Evolutionary conservation across 257 asterid species (phyloP), one percentile per base, ranked within the genome.

Genomic region (Salvia splendens): DNA sequence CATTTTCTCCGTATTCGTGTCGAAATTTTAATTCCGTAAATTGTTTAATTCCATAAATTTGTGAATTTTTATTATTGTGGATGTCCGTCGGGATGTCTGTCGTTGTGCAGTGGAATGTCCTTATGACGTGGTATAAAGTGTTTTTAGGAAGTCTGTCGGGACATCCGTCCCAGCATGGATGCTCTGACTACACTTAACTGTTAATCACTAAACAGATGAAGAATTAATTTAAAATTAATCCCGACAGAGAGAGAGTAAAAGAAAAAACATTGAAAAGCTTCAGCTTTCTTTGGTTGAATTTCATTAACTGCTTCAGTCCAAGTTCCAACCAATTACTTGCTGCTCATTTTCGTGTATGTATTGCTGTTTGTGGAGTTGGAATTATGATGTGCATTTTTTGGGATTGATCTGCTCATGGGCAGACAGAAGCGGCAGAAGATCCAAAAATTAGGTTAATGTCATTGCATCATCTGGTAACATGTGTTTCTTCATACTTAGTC

Each of bases 121-220:
- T n/a, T n/a, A n/a, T n/a, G n/a, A n/a, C n/a, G n/a, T n/a, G n/a
- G n/a, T n/a, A n/a, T n/a, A n/a, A n/a, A n/a, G n/a, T n/a, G n/a
- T n/a, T n/a, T n/a, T n/a, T n/a, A n/a, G n/a, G n/a, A n/a, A n/a
- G n/a, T n/a, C n/a, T n/a, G n/a, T n/a, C n/a, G n/a, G n/a, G n/a
- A n/a, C n/a, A n/a, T n/a, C n/a, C n/a, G n/a, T n/a, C n/a, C n/a
- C n/a, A n/a, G n/a, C n/a, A n/a, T n/a, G n/a, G n/a, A n/a, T n/a
- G n/a, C n/a, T n/a, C n/a, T n/a, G n/a, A 77, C 85, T 56, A 69
- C 47, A 77, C 70, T 75, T 73, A 80, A 33, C 76, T 65, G 47
- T 70, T 61, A 82, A 50, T 75, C 71, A 65, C 42, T 20, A 32
- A 28, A 45, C 61, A 57, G 61, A 66, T 52, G 70, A 53, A 16